A percentile compares a stretch with the other conserved stretches of the same genome.
phyloP scores from a whole-genome alignment of 2,329 filamentous ascomycete species.

The Colletotrichum abscissum region DNA sequence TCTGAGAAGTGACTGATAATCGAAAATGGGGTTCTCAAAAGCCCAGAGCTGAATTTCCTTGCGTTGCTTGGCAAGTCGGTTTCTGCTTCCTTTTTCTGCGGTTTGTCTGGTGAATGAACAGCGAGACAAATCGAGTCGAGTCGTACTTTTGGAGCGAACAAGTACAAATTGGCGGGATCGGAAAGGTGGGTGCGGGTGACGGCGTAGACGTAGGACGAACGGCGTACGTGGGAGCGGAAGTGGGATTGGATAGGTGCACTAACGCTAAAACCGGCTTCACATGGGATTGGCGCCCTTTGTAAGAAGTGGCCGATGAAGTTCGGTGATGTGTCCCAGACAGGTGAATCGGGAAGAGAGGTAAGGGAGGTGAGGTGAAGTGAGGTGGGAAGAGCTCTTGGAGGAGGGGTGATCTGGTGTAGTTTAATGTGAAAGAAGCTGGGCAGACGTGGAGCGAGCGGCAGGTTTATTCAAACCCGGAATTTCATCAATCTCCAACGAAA shows the following conservation, averaged over 20 bases:
- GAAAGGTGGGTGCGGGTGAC: conserved; percentile 17
- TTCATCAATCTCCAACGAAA: conserved; percentile 30
- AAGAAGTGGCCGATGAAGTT: conserved; percentile 11
- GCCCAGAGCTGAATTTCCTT: conserved; percentile 34
- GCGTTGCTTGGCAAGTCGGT: conserved; percentile 30
- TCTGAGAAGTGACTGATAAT: neutral
- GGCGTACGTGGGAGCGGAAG: conserved; percentile 15
- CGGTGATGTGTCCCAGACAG: neutral
- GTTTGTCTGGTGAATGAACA: neutral
- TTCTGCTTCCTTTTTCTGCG: conserved; percentile 16
- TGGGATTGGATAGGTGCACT: conserved; percentile 21
- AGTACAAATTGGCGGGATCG: neutral
- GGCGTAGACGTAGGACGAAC: conserved; percentile 13
- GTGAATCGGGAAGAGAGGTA: neutral
- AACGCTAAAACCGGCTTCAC: conserved; percentile 18
- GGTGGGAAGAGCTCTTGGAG: neutral
- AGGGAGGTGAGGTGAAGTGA: no score
- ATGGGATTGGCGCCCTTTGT: conserved; percentile 21
- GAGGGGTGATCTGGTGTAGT: neutral
- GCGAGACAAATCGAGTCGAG: conserved; percentile 4
- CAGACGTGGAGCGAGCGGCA: conserved; percentile 18
- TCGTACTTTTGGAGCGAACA: neutral
- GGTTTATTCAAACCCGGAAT: conserved; percentile 18
- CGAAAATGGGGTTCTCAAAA: conserved; percentile 12
- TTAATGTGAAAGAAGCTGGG: conserved; percentile 3